Evolutionary conservation across 495 filamentous ascomycete genomes (phyloP).

Genomic region (Penicillium roqueforti): DNA sequence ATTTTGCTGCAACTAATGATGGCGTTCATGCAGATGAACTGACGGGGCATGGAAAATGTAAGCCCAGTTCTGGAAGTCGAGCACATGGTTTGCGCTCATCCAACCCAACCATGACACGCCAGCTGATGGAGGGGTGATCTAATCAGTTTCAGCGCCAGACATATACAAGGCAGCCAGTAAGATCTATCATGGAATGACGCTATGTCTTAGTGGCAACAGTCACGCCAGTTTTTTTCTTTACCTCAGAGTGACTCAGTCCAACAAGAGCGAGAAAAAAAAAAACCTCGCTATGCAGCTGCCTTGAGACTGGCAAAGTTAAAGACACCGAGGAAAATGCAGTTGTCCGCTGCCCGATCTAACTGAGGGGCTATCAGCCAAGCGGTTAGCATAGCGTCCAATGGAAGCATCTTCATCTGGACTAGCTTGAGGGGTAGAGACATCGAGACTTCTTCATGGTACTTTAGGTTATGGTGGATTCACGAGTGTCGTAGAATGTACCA

Average conservation of each 20-base stretch:
- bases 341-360: slow-evolving; percentile 20
- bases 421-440: slow-evolving; percentile 27
- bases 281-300: neutral
- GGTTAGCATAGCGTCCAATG: slow-evolving; percentile 12
- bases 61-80: slow-evolving; percentile 22
- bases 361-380: slow-evolving; percentile 14
- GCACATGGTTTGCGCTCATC: slow-evolving; percentile 24
- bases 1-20: slow-evolving; percentile 12
- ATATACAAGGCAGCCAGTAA: slow-evolving; percentile 7
- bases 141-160: slow-evolving; percentile 1
- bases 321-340: slow-evolving; percentile 13
- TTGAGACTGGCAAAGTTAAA: slow-evolving; percentile 8
- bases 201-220: slow-evolving; percentile 4
- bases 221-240: neutral
- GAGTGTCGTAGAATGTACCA: slow-evolving; percentile 3
- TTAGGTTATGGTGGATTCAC: neutral
- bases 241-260: slow-evolving; percentile 3
- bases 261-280: neutral
- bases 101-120: slow-evolving; percentile 26
- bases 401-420: slow-evolving; percentile 26
- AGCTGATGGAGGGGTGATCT: slow-evolving; percentile 7
- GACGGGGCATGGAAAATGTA: slow-evolving; percentile 14
- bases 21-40: slow-evolving; percentile 26
- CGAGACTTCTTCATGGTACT: slow-evolving; percentile 1
- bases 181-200: neutral